A percentile compares a stretch with the other conserved stretches of the same genome.
These are phyloP conservation scores for Debaryomyces sp. DNA, from an alignment of 1,139 yeast species.

Conservation along the genomic window DNA sequence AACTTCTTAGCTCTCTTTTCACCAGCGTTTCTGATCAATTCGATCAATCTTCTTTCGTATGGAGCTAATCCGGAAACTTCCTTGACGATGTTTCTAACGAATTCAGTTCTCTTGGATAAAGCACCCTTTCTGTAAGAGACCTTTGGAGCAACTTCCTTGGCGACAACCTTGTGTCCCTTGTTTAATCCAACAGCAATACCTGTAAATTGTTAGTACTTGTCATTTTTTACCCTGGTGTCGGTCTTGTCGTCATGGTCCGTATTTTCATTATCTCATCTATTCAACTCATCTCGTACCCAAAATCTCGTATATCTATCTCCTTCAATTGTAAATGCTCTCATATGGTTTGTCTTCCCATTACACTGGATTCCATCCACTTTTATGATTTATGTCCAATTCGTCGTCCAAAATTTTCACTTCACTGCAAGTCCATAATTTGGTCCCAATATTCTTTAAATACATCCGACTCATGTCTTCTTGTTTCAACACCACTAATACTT, in stretches of 20 bases:
- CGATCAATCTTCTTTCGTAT: slow-evolving; percentile 99
- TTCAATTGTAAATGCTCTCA: not conserved
- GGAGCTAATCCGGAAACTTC: slow-evolving; percentile 99
- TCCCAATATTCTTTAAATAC: not conserved
- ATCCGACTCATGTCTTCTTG: not conserved
- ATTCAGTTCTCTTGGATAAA: slow-evolving; percentile 91
- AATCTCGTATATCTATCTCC: not conserved
- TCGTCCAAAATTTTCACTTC: not conserved
- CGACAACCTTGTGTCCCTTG: slow-evolving; percentile 98
- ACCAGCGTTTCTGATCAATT: slow-evolving; percentile 99
- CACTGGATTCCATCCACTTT: not conserved
- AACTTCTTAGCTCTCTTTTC: slow-evolving; percentile 99
- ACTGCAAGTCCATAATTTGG: not conserved
- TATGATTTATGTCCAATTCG: not conserved
- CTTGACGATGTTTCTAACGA: slow-evolving; percentile 93
- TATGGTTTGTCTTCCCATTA: not conserved
- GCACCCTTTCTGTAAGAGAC: slow-evolving; percentile 97
- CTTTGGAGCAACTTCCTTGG: slow-evolving; percentile 92
- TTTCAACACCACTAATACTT: not conserved
- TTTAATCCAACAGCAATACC: slow-evolving; percentile 99
- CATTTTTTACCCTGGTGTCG: not conserved
- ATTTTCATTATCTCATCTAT: not conserved
- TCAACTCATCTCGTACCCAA: not conserved
- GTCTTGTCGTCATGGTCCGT: not conserved
- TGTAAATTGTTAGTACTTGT: slow-evolving; percentile 33